A percentile compares a stretch with the other conserved stretches of the same genome.
These are phyloP conservation scores for Teunomyces barrocoloradensis DNA, from an alignment of 805 yeast genomes.

Conservation along the genomic window DNA sequence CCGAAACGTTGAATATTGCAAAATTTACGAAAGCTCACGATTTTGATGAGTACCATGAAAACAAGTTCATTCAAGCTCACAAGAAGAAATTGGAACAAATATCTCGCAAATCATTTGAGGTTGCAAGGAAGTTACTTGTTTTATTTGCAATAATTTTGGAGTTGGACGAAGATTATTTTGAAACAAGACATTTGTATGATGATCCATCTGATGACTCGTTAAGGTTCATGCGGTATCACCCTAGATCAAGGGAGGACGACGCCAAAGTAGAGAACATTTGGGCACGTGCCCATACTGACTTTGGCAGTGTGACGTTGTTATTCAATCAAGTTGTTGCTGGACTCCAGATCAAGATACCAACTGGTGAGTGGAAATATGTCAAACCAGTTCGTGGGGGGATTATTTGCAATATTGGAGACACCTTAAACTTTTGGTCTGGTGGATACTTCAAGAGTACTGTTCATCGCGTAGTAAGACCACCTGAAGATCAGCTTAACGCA, in stretches of 20 bases:
- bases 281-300: constrained; percentile 37
- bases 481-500: constrained; percentile 27
- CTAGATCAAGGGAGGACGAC: constrained; percentile 27
- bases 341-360: constrained; percentile 26
- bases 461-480: constrained; percentile 36
- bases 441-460: constrained; percentile 34
- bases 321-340: constrained; percentile 37
- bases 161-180: constrained; percentile 32
- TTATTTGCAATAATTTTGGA: constrained; percentile 34
- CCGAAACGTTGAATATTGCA: constrained; percentile 31
- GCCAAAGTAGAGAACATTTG: constrained; percentile 28
- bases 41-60: constrained; percentile 17
- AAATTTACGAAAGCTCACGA: constrained; percentile 24
- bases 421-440: constrained; percentile 33
- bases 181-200: constrained; percentile 27
- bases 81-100: constrained; percentile 18
- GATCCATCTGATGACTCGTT: constrained; percentile 34
- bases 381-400: constrained; percentile 30
- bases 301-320: constrained; percentile 33
- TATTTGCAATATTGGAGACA: constrained; percentile 36
- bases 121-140: constrained; percentile 21
- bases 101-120: constrained; percentile 22
- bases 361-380: constrained; percentile 35
- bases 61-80: constrained; percentile 22
- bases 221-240: constrained; percentile 33